Evolutionary conservation across 352 stramenopile genomes (phyloP), one percentile per base, ranked within the genome.

Genomic region (Blastocystis sp.): DNA sequence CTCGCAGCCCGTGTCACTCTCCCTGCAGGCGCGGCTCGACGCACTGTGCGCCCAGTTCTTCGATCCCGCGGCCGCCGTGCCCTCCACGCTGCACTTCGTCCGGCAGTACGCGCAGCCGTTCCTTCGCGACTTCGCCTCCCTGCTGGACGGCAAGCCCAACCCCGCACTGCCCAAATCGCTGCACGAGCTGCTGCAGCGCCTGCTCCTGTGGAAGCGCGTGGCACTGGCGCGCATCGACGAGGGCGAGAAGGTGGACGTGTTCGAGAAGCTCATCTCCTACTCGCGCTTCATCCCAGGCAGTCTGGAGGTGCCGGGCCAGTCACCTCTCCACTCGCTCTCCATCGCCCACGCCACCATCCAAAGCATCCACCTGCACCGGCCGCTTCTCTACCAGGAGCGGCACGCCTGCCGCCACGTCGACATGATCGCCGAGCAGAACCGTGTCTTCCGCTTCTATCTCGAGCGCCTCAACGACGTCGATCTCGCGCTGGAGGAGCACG

Each of bases 41-140:
- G 43, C 9, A 0, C 9, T 81, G 1, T 64, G 43, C 38, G 11
- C 52, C 3, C 9, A 42, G 19, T 17, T 10, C n/a, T 81, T 81
- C 71, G 48, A 40, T 34, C n/a, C 34, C 24, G 38, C 43, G 0
- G 24, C 10, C n/a, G 45, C 71, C 9, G 19, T 81, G 2, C 71
- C 71, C 4, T 81, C 71, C 9, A 81, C 71, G 6, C 34, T 81
- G 3, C 19, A 28, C n/a, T 81, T 81, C 71, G n/a, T 81, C 71
- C 2, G n/a, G 24, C 71, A 81, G 42, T 81, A 48, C 59, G 17
- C 17, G 7, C 48, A 21, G 4, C 19, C 71, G 43, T 81, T 81
- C 71, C n/a, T 48, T 21, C 34, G n/a, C 21, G 71, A 81, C 42
- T 81, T 81, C 71, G 6, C 48, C 48, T 57, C 48, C 48, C 6